Conservation (phyloP, 2,329 filamentous ascomycete genomes). For the Aphanocladium album region DNA sequence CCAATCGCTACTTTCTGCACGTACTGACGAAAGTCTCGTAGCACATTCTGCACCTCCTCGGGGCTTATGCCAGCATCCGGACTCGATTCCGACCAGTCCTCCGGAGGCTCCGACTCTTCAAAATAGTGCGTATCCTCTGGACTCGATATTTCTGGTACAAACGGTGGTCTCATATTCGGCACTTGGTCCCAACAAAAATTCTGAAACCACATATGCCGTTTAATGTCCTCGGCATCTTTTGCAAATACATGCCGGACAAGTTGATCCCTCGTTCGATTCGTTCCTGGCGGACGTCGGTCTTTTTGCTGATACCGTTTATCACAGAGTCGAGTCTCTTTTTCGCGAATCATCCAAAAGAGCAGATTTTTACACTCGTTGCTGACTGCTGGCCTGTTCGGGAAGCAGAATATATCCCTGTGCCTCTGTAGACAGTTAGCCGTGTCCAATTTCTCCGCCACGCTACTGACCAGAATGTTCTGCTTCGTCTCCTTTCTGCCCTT, state of each 20-base stretch:
- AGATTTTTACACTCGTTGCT: slow-evolving; percentile 72
- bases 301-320: slow-evolving; percentile 68
- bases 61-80: slow-evolving; percentile 26
- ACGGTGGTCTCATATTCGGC: slow-evolving; percentile 67
- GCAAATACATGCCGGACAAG: slow-evolving; percentile 64
- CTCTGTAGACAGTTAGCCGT: slow-evolving; percentile 44
- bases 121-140: slow-evolving; percentile 84
- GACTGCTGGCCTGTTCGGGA: slow-evolving; percentile 62
- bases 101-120: slow-evolving; percentile 72
- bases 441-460: background rate
- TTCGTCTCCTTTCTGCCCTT: slow-evolving; percentile 78
- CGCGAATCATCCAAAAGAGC: slow-evolving; percentile 65
- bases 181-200: slow-evolving; percentile 73
- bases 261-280: slow-evolving; percentile 19
- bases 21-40: slow-evolving; percentile 35
- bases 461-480: slow-evolving; percentile 69
- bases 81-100: slow-evolving; percentile 52
- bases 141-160: slow-evolving; percentile 66
- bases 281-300: slow-evolving; percentile 38
- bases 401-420: slow-evolving; percentile 64
- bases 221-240: slow-evolving; percentile 85
- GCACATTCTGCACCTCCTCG: slow-evolving; percentile 26
- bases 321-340: slow-evolving; percentile 71
- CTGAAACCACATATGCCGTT: slow-evolving; percentile 79
- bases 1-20: slow-evolving; percentile 40